A percentile compares a stretch with the other conserved stretches of the same genome.
Conservation (phyloP, 2,329 filamentous ascomycete species). For the Penicillium nordicum region DNA sequence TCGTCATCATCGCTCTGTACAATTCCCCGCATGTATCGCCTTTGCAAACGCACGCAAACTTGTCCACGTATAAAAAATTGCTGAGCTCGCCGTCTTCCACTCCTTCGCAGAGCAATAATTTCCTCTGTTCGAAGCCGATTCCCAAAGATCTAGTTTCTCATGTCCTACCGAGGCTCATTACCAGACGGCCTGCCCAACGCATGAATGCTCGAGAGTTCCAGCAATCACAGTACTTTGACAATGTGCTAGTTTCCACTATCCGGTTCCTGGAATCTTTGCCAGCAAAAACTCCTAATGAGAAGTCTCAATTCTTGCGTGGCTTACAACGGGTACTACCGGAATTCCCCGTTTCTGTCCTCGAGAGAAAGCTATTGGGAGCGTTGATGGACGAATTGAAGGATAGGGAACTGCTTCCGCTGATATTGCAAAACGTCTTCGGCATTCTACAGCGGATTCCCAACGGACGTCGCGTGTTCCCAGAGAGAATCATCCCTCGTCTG, state of each 20-base stretch:
- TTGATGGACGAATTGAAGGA: slow-evolving; percentile 93
- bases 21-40: slow-evolving; percentile 92
- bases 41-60: slow-evolving; percentile 73
- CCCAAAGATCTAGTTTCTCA: slow-evolving; percentile 72
- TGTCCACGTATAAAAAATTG: slow-evolving; percentile 79
- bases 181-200: slow-evolving; percentile 78
- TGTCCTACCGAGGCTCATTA: slow-evolving; percentile 81
- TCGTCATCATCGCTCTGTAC: slow-evolving; percentile 85
- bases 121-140: slow-evolving; percentile 72
- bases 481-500: slow-evolving; percentile 79
- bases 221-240: slow-evolving; percentile 93
- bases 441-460: slow-evolving; percentile 76
- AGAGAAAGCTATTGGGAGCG: slow-evolving; percentile 88
- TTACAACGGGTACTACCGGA: slow-evolving; percentile 82
- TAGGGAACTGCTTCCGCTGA: slow-evolving; percentile 75
- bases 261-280: slow-evolving; percentile 89
- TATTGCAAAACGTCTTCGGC: slow-evolving; percentile 88
- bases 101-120: slow-evolving; percentile 78
- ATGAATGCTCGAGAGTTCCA: slow-evolving; percentile 90
- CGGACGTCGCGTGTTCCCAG: slow-evolving; percentile 73
- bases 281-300: slow-evolving; percentile 86
- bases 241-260: slow-evolving; percentile 92
- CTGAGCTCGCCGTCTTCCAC: slow-evolving; percentile 75
- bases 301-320: slow-evolving; percentile 85
- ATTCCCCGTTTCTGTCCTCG: slow-evolving; percentile 88